Percentiles rank a stretch among this genome's conserved stretches.
phyloP scores from a whole-genome alignment of 805 yeast species.

The Yamadazyma tumulicola region DNA sequence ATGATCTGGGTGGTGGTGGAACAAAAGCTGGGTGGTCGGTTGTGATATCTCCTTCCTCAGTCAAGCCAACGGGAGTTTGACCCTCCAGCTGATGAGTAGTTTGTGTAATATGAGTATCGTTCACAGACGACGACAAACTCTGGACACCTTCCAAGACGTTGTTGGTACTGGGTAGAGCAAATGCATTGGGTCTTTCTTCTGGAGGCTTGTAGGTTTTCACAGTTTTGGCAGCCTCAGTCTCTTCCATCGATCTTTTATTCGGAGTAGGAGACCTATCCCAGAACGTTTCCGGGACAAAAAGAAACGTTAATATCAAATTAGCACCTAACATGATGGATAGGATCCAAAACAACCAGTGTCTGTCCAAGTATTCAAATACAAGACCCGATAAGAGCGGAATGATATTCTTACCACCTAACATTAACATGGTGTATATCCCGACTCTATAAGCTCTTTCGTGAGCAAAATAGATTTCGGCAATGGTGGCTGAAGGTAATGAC shows the following conservation, averaged over 20 bases:
- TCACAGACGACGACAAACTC: conserved; percentile 15
- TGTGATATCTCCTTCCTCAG: conserved; percentile 3
- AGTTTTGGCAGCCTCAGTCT: conserved; percentile 45
- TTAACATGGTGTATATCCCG: conserved; percentile 53
- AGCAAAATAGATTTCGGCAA: conserved; percentile 58
- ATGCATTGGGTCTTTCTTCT: conserved; percentile 26
- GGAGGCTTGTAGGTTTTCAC: conserved; percentile 24
- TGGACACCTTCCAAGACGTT: conserved; percentile 11
- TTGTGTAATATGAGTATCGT: conserved; percentile 5
- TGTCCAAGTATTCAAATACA: conserved; percentile 43
- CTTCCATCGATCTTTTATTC: conserved; percentile 43
- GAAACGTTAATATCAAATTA: conserved; percentile 40
- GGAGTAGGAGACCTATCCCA: conserved; percentile 57
- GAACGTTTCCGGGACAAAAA: conserved; percentile 64
- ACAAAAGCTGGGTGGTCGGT: background rate
- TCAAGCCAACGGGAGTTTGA: conserved; percentile 12
- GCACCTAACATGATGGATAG: conserved; percentile 50
- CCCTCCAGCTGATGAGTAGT: background rate
- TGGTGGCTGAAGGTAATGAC: conserved; percentile 56
- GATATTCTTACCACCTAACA: conserved; percentile 60
- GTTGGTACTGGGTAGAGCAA: conserved; percentile 19
- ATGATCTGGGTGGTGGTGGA: conserved; percentile 22
- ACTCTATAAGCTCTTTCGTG: conserved; percentile 61
- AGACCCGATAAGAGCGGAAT: conserved; percentile 56
- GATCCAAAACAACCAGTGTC: conserved; percentile 65